Percentiles rank a stretch among this genome's conserved stretches.
Evolutionary conservation across 306 rosid genomes (phyloP).

Genomic region (Medicago arabica): DNA sequence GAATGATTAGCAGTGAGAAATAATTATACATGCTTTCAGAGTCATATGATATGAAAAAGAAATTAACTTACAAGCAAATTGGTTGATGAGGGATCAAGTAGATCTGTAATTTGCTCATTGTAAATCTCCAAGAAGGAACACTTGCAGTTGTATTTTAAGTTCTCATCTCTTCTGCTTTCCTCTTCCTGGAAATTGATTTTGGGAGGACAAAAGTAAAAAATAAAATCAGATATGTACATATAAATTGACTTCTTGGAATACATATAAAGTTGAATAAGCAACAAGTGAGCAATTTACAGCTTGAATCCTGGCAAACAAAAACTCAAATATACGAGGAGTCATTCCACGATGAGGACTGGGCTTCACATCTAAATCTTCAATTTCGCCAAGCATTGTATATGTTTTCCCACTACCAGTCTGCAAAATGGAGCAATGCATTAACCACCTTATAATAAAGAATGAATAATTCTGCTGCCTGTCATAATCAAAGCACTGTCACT

Average conservation of each 20-base stretch:
- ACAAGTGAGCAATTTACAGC: constrained; percentile 63
- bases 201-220: constrained; percentile 35
- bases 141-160: constrained; percentile 87
- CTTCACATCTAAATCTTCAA: constrained; percentile 83
- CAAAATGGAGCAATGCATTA: constrained; percentile 44
- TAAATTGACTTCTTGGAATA: constrained; percentile 4
- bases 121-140: constrained; percentile 98
- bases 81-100: constrained; percentile 86
- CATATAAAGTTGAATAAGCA: constrained; percentile 30
- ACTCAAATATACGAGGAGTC: constrained; percentile 96
- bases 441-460: constrained; percentile 34
- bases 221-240: constrained; percentile 29
- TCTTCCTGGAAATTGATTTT: constrained; percentile 71
- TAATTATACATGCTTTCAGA: constrained; percentile 21
- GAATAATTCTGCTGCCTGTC: not conserved
- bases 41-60: constrained; percentile 32
- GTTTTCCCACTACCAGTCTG: constrained; percentile 99
- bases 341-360: constrained; percentile 93
- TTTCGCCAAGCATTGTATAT: constrained; percentile 96
- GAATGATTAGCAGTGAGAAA: constrained; percentile 30
- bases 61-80: constrained; percentile 81
- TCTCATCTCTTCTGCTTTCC: constrained; percentile 91
- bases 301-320: constrained; percentile 95
- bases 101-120: constrained; percentile 94
- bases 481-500: constrained; percentile 3